phyloP scores from a whole-genome alignment of 2,329 filamentous ascomycete genomes.

The Beauveria australis region DNA sequence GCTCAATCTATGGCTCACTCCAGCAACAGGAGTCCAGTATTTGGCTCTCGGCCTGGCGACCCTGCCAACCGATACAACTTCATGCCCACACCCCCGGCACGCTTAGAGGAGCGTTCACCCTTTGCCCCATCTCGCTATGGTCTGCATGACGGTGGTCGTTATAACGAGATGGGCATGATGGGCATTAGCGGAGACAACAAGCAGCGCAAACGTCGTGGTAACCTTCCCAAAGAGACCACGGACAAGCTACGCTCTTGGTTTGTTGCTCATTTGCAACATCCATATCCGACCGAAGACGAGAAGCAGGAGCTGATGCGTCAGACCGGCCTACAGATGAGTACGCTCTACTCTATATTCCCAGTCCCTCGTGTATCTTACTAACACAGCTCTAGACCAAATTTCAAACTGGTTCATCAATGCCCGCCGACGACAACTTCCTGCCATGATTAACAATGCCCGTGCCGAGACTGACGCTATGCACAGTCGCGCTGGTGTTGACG shows the following conservation, averaged over 20 bases:
- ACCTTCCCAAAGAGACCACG: slow-evolving; percentile 84
- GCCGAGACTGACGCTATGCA: slow-evolving; percentile 42
- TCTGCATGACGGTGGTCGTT: slow-evolving; percentile 32
- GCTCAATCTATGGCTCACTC: not conserved
- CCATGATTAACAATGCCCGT: slow-evolving; percentile 49
- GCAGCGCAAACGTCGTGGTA: slow-evolving; percentile 63
- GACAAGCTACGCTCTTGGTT: slow-evolving; percentile 78
- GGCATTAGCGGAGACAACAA: slow-evolving; percentile 36
- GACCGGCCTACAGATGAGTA: slow-evolving; percentile 72
- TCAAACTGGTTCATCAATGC: slow-evolving; percentile 80
- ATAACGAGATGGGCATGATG: slow-evolving; percentile 30
- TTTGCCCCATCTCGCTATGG: slow-evolving; percentile 35
- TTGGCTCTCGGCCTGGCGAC: slow-evolving; percentile 26
- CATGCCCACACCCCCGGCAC: slow-evolving; percentile 35
- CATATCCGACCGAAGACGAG: slow-evolving; percentile 82
- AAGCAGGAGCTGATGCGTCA: slow-evolving; percentile 72
- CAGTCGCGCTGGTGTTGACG: slow-evolving; percentile 17
- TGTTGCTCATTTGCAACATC: slow-evolving; percentile 64
- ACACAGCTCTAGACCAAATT: slow-evolving; percentile 48
- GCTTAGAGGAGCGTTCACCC: slow-evolving; percentile 34
- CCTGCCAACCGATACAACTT: slow-evolving; percentile 38
- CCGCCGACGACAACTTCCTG: slow-evolving; percentile 55
- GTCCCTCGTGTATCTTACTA: slow-evolving; percentile 12
- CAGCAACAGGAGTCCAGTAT: slow-evolving; percentile 13
- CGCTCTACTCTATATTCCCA: slow-evolving; percentile 27